Evolutionary conservation across 2,329 filamentous ascomycete genomes (phyloP).

Genomic region (Pseudonectria buxi): DNA sequence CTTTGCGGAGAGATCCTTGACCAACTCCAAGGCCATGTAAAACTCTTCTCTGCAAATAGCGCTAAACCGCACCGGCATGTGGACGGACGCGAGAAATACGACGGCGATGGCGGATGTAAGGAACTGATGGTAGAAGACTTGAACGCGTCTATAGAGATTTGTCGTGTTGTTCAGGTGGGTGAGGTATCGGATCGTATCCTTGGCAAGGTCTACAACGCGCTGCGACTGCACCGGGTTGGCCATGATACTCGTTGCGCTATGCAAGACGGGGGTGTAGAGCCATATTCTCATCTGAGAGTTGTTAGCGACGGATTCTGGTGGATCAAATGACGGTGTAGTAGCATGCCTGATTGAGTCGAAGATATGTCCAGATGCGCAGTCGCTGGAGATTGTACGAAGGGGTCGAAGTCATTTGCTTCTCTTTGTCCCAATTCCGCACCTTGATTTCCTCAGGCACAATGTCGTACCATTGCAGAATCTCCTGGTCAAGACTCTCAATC

Average conservation of each 20-base stretch:
- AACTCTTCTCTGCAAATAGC: slow-evolving; percentile 66
- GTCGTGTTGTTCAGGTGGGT: slow-evolving; percentile 65
- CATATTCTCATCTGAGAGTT: slow-evolving; percentile 62
- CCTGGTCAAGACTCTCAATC: slow-evolving; percentile 73
- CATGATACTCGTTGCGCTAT: slow-evolving; percentile 77
- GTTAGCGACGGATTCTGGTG: slow-evolving; percentile 3
- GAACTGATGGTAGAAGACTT: slow-evolving; percentile 77
- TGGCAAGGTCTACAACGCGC: slow-evolving; percentile 66
- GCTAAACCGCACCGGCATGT: slow-evolving; percentile 67
- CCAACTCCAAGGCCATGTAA: slow-evolving; percentile 68
- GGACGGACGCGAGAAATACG: slow-evolving; percentile 68
- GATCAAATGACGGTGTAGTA: too few species aligned
- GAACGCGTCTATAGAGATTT: slow-evolving; percentile 63
- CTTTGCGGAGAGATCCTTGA: slow-evolving; percentile 64
- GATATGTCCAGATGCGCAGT: slow-evolving; percentile 74
- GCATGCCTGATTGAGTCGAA: slow-evolving; percentile 70
- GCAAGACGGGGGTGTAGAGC: slow-evolving; percentile 80
- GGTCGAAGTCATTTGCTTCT: slow-evolving; percentile 45
- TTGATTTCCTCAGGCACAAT: slow-evolving; percentile 56
- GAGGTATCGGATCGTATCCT: slow-evolving; percentile 68
- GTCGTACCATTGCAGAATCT: slow-evolving; percentile 82
- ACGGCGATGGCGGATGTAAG: slow-evolving; percentile 68
- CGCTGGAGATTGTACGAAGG: slow-evolving; percentile 63
- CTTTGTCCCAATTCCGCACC: slow-evolving; percentile 53
- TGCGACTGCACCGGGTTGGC: slow-evolving; percentile 67